These are phyloP conservation scores for Ceratocystis harringtonii DNA, from an alignment of 2,329 filamentous ascomycete species.

Conservation along the genomic window DNA sequence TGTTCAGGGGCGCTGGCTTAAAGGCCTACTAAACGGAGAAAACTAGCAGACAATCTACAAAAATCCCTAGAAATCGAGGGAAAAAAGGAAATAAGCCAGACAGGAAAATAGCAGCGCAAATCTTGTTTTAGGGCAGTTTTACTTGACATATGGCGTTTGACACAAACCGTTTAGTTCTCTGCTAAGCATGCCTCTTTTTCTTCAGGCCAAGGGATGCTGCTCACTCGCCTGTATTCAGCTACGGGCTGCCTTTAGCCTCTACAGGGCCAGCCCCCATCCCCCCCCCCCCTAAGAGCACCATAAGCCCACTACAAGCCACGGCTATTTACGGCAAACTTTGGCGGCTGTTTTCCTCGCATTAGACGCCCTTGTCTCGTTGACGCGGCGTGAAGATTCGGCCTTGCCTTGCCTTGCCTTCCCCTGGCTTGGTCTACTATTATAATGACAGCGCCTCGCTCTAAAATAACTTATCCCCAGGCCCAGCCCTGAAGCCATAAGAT, in stretches of 20 bases:
- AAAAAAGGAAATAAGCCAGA: background rate
- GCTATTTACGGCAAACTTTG: background rate
- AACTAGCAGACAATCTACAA: background rate
- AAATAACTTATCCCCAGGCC: background rate
- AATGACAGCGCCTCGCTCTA: background rate
- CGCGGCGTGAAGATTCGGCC: too few species aligned
- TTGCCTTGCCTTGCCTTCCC: too few species aligned
- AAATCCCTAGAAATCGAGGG: background rate
- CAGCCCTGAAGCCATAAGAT: too few species aligned
- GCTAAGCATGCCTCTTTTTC: too few species aligned
- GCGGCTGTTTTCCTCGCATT: background rate
- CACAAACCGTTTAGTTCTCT: background rate
- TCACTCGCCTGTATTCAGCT: background rate
- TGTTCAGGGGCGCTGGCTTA: background rate
- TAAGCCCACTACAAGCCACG: too few species aligned
- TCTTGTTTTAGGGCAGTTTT: constrained; percentile 4
- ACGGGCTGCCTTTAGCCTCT: background rate
- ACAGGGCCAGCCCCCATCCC: background rate
- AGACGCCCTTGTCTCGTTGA: background rate
- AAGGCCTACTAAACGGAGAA: background rate
- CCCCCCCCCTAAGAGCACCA: too few species aligned
- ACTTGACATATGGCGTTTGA: constrained; percentile 5
- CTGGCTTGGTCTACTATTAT: background rate
- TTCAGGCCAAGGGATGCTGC: background rate
- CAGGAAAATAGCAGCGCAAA: background rate